These are phyloP conservation scores for Ananas comosus DNA, from an alignment of 176 grass and related monocot species.

Conservation along the genomic window DNA sequence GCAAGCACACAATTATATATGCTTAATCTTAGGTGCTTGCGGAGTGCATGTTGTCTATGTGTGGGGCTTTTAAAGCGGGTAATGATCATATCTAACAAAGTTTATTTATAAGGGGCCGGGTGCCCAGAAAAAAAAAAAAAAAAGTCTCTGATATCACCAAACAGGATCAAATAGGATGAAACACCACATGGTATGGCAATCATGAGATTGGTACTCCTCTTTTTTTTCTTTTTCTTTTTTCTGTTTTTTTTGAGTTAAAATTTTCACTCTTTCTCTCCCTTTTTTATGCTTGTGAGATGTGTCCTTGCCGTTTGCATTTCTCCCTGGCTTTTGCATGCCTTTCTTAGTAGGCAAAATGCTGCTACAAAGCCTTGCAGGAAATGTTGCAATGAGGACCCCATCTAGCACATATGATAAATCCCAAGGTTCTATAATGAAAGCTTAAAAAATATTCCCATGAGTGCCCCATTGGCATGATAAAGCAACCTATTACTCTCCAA, in stretches of 20 bases:
- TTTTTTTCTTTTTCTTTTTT: background rate
- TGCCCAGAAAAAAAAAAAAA: constrained; percentile 7
- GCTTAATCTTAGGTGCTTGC: background rate
- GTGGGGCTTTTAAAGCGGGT: constrained; percentile 47
- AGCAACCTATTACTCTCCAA: background rate
- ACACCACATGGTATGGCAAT: constrained; percentile 36
- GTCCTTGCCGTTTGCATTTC: background rate
- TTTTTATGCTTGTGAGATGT: constrained; percentile 2
- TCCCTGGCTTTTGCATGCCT: background rate
- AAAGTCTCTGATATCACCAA: too few species aligned
- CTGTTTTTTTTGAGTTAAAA: background rate
- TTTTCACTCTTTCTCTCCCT: constrained; percentile 1
- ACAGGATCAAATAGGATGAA: background rate
- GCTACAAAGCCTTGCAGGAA: background rate
- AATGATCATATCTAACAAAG: constrained; percentile 24
- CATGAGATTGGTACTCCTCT: constrained; percentile 12
- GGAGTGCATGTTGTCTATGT: constrained; percentile 5
- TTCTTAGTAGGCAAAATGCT: constrained; percentile 5
- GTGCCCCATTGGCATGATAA: background rate
- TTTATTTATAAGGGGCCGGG: background rate
- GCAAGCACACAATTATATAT: constrained; percentile 12
- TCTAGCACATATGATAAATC: background rate
- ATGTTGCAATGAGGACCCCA: constrained; percentile 1
- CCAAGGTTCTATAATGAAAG: background rate
- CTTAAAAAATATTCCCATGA: background rate